Evolutionary conservation across 2,329 filamentous ascomycete genomes (phyloP).

Genomic region (Calonectria pauciramosa): DNA sequence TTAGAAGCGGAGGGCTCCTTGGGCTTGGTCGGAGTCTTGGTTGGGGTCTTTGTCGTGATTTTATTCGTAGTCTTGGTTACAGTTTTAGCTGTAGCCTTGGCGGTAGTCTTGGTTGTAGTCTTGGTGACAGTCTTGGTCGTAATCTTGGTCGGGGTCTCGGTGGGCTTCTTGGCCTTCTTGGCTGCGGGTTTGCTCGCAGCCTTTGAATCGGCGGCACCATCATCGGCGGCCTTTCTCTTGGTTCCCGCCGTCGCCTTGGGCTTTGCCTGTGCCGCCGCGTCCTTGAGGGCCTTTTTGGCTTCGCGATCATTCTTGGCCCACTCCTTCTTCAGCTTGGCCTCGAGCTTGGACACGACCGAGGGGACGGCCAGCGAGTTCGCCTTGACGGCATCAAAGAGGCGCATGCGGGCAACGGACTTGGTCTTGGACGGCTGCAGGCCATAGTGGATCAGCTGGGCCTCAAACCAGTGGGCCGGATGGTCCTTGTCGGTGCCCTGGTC

Average conservation of each 20-base stretch:
- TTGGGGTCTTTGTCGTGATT: not conserved
- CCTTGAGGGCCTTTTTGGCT: slow-evolving; percentile 47
- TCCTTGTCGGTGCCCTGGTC: slow-evolving; percentile 59
- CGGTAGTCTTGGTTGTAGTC: not conserved
- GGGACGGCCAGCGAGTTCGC: slow-evolving; percentile 64
- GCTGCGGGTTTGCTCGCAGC: no score
- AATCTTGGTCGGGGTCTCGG: not conserved
- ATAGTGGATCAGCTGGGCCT: slow-evolving; percentile 74
- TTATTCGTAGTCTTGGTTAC: not conserved
- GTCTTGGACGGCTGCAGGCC: slow-evolving; percentile 68
- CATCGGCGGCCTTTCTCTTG: not conserved
- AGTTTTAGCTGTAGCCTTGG: slow-evolving; percentile 13
- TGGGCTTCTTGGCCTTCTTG: not conserved
- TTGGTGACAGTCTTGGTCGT: not conserved
- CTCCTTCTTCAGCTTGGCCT: slow-evolving; percentile 69
- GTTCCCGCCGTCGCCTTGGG: not conserved
- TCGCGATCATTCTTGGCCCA: slow-evolving; percentile 66
- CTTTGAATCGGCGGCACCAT: not conserved
- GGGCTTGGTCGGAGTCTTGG: not conserved
- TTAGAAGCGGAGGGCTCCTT: not conserved
- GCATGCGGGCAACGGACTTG: slow-evolving; percentile 71
- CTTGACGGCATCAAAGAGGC: slow-evolving; percentile 70
- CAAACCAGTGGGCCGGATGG: slow-evolving; percentile 71
- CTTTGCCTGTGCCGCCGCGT: not conserved
- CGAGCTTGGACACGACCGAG: slow-evolving; percentile 60